Conservation (phyloP, 148 eudicot species). For the Chenopodium suecicum region DNA sequence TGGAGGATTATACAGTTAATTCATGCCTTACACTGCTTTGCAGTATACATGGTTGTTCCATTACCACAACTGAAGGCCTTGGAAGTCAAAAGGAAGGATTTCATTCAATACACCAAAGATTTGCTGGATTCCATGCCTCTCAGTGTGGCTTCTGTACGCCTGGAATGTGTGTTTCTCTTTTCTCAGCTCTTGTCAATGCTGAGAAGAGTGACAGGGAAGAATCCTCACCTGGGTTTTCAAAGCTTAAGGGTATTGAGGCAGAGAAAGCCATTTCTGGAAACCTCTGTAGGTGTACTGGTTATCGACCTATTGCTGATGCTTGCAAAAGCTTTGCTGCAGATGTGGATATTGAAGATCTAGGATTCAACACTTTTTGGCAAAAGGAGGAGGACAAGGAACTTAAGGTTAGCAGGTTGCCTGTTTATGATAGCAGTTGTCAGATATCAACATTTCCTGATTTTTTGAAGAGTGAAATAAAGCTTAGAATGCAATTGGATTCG, state of each 20-base stretch:
- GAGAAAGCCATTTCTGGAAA: conserved; percentile 79
- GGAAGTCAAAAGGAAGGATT: conserved; percentile 88
- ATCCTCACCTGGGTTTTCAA: conserved; percentile 68
- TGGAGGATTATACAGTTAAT: conserved; percentile 59
- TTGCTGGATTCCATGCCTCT: conserved; percentile 91
- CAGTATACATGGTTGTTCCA: conserved; percentile 73
- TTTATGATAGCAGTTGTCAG: conserved; percentile 43
- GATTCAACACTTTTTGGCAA: conserved; percentile 72
- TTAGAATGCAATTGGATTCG: conserved; percentile 38
- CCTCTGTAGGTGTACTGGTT: conserved; percentile 95
- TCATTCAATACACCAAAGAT: conserved; percentile 84
- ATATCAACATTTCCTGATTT: conserved; percentile 58
- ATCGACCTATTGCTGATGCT: conserved; percentile 90
- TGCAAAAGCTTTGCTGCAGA: conserved; percentile 90
- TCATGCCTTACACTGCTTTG: conserved; percentile 96
- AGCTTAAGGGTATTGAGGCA: conserved; percentile 68
- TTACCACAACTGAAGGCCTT: conserved; percentile 91
- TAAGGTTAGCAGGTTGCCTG: conserved; percentile 55
- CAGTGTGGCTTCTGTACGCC: conserved; percentile 98
- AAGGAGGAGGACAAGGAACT: conserved; percentile 53
- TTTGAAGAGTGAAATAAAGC: conserved; percentile 47
- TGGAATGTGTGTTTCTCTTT: conserved; percentile 87
- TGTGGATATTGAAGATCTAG: conserved; percentile 94
- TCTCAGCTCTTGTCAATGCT: conserved; percentile 79
- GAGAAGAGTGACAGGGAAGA: conserved; percentile 44